Evolutionary conservation across 176 grass and related monocot genomes (phyloP).

Genomic region (barley (Hordeum vulgare)): DNA sequence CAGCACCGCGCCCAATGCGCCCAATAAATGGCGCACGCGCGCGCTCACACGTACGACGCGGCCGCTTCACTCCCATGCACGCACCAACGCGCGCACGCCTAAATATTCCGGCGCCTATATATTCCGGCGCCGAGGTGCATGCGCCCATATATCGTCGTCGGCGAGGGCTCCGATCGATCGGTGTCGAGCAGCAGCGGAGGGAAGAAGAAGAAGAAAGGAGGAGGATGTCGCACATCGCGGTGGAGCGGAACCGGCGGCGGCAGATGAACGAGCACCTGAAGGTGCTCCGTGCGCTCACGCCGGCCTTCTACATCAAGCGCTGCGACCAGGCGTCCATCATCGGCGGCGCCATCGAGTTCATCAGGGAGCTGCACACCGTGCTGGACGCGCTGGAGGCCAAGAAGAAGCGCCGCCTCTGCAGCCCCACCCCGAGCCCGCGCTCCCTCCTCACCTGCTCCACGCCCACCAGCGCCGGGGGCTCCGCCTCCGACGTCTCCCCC

Average conservation of each 20-base stretch:
- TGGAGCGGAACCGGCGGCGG: slow-evolving; percentile 84
- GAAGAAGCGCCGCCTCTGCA: slow-evolving; percentile 62
- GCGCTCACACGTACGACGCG: neutral
- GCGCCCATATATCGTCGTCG: neutral
- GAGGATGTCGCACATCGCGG: slow-evolving; percentile 86
- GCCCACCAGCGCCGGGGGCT: slow-evolving; percentile 14
- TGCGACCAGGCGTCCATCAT: slow-evolving; percentile 93
- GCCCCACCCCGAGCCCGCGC: slow-evolving; percentile 53
- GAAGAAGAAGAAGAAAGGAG: neutral
- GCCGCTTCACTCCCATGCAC: slow-evolving; percentile 6
- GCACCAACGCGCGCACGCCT: slow-evolving; percentile 1
- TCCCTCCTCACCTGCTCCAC: slow-evolving; percentile 34
- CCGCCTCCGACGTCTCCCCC: neutral
- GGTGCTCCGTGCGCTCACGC: slow-evolving; percentile 80
- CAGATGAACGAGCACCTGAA: slow-evolving; percentile 99
- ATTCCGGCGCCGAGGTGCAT: neutral
- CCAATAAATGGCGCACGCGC: neutral
- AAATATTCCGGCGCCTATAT: neutral
- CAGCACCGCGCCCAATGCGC: neutral
- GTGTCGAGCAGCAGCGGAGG: no score
- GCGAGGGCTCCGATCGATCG: neutral
- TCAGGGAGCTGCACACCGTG: slow-evolving; percentile 75
- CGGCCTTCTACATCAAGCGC: slow-evolving; percentile 85
- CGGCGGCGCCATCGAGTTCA: slow-evolving; percentile 93
- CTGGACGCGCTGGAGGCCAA: slow-evolving; percentile 68